Percentiles rank a stretch among this genome's conserved stretches.
Conservation (phyloP, 2,329 filamentous ascomycete genomes). For the Ceratocystis diversiconidia region DNA sequence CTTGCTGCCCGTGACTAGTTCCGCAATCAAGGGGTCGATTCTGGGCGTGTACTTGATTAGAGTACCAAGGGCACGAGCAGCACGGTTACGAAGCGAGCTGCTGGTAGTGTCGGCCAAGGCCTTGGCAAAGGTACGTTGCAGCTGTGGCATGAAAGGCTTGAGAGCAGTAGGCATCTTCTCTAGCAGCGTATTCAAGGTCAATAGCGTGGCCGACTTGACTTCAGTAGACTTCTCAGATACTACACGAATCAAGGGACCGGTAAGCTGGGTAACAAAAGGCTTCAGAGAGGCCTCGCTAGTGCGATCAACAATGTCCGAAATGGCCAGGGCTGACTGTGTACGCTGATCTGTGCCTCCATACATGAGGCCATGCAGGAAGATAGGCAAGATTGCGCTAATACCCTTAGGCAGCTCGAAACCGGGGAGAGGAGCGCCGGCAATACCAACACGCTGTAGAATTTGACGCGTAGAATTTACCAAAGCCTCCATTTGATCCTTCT, state of each 20-base stretch:
- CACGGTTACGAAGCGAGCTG: conserved; percentile 71
- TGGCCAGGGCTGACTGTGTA: conserved; percentile 79
- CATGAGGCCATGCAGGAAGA: conserved; percentile 95
- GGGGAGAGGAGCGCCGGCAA: conserved; percentile 67
- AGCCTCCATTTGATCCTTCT: conserved; percentile 96
- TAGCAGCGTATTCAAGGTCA: conserved; percentile 85
- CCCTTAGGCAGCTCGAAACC: conserved; percentile 92
- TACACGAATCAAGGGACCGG: conserved; percentile 90
- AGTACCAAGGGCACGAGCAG: conserved; percentile 86
- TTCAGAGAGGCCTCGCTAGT: conserved; percentile 78
- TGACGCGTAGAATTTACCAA: conserved; percentile 77
- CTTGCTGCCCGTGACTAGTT: conserved; percentile 90
- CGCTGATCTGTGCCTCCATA: conserved; percentile 88
- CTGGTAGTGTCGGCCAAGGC: conserved; percentile 87
- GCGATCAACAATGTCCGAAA: conserved; percentile 90
- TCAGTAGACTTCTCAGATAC: conserved; percentile 93
- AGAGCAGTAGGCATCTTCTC: conserved; percentile 93
- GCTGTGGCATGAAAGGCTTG: conserved; percentile 90
- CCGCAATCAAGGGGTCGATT: conserved; percentile 82
- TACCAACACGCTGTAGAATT: conserved; percentile 74
- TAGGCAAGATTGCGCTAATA: conserved; percentile 88
- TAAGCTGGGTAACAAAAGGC: conserved; percentile 94
- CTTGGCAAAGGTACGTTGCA: conserved; percentile 94
- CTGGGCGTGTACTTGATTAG: conserved; percentile 90
- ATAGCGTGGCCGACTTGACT: conserved; percentile 85